Evolutionary conservation across 768 basidiomycete genomes (phyloP), one percentile per base, ranked within the genome.

Genomic region (Tricholoma furcatifolium): DNA sequence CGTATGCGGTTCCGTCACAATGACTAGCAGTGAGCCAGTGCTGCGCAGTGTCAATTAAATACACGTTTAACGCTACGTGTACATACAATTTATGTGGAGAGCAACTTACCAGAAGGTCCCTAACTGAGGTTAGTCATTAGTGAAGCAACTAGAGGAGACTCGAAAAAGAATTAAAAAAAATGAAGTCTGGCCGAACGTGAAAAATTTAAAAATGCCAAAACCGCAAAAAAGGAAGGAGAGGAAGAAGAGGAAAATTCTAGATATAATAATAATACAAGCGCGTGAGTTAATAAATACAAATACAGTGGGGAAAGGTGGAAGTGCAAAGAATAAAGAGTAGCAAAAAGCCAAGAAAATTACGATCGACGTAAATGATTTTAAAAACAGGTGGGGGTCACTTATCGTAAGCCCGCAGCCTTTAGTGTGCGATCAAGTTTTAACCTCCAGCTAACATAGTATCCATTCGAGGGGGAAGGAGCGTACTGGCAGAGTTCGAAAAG

Each of bases 401-500:
- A 67, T 51, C 62, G 65, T 50, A 74, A 59, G 17, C 74, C 77
- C 43, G 67, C 68, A 51, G 72, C 73, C 49, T 70, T 69, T 32
- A 84, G 70, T 59, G 69, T 77, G 47, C 74, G 73, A 34, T 79
- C 75, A 49, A 89, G 70, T 60, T 72, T 75, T 45, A 74, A 66
- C 53, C 83, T 79, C 87, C 87, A 89, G 45, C 77, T 82, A 47
- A 69, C 63, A 62, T 91, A 91, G 56, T 86, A 81, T 7, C 85
- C 85, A 58, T 83, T 81, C 14, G 72, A 60, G 3, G 77, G 78
- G 18, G 74, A 75, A 11, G 87, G 87, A 21, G 74, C 74, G 55
- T 89, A 90, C 65, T 77, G 75, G 65, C 88, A 90, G 30, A 89
- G 74, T 61, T 85, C 85, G 50, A 87, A 90, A 43, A 91, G 71